phyloP scores from a whole-genome alignment of 2,329 filamentous ascomycete genomes.

The Aspergillus persii region DNA sequence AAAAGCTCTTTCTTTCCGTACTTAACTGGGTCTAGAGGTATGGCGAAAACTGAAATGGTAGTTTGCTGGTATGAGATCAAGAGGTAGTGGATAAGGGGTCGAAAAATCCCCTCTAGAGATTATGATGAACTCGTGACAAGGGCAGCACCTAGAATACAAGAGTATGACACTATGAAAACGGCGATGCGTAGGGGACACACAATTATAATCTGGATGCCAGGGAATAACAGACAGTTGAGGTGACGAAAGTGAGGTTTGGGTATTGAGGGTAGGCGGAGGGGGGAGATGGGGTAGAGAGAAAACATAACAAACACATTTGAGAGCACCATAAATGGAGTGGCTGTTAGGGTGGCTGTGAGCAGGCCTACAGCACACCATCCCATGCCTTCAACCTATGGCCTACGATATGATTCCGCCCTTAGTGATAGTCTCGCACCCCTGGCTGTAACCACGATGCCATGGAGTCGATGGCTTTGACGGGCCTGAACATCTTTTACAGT shows the following conservation, averaged over 20 bases:
- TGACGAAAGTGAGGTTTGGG: background rate
- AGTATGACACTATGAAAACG: background rate
- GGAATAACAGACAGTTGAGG: background rate
- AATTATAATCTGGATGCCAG: background rate
- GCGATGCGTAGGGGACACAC: background rate
- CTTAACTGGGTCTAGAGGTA: background rate
- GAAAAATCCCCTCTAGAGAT: background rate
- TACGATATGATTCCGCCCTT: too few species aligned
- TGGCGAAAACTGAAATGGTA: background rate
- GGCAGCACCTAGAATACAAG: background rate
- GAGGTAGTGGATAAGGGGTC: background rate
- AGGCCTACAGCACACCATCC: background rate
- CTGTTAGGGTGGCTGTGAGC: background rate
- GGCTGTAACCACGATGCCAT: background rate
- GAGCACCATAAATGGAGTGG: background rate
- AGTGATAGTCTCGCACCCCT: background rate
- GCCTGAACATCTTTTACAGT: too few species aligned
- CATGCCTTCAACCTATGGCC: background rate
- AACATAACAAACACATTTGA: background rate
- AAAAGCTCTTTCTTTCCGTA: background rate
- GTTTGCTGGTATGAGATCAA: background rate
- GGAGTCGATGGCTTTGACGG: too few species aligned
- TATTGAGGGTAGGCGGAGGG: background rate
- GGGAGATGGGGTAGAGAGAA: background rate
- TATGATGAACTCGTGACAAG: background rate